Base-by-base conservation (phyloP, 257 asterid species). In the Coffea canephora region DNA sequence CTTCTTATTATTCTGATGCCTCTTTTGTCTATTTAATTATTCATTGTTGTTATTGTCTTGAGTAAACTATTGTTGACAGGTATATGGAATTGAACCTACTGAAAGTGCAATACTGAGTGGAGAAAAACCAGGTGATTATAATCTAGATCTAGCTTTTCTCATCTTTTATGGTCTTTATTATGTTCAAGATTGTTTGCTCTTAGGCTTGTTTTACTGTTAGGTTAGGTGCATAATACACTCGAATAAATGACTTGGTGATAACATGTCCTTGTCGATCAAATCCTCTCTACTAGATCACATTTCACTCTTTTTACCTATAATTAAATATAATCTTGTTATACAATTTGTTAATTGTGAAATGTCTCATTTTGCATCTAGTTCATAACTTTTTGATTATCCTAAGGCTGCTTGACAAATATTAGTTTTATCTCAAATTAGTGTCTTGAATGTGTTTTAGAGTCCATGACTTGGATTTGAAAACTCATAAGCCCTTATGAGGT, bases 61-160 rank as follows among this genome's bases (percentile, higher is more conserved):
- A 75, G 69, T n/a, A 18, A 54, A 76, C 1, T 57, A 13, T 27
- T 31, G 27, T 39, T 43, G 74, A 23, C 83, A 87, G 91, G 82
- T 87, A 52, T 87, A 77, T 76, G 91, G 91, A 46, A 46, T 87
- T 77, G 91, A 87, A 80, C 91, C 91, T n/a, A 10, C 84, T 49
- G 91, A 87, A 78, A 87, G 82, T 78, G 85, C 91, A 75, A 8
- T 87, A 77, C 73, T 87, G 27, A 83, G 66, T 75, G 91, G 91
- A 70, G 86, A 84, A 74, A 36, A 82, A 66, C 59, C 78, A 80
- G 91, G 91, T 85, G 76, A 84, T 70, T 69, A 45, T 62, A 21
- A 41, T 73, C 39, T 49, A 57, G 12, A 48, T 50, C 12, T 0
- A 18, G 54, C 18, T 43, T 34, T 74, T 18, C 52, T 9, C 21